Base-by-base conservation (phyloP, 2,329 filamentous ascomycete genomes). In the Calonectria hawksworthii region DNA sequence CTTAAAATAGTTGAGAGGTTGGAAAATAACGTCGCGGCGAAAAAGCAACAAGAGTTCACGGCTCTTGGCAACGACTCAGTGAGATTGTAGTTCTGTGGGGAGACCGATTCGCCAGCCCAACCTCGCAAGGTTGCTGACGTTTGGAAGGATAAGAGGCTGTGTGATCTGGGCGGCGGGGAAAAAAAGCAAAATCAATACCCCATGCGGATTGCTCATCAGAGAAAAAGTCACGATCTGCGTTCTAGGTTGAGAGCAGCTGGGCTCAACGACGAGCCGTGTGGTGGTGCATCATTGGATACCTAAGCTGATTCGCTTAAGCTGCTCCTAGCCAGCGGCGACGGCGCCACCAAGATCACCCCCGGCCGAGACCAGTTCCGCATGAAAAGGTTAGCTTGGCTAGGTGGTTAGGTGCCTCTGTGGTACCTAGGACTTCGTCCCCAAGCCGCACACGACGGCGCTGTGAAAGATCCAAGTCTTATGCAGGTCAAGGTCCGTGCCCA, bases 401-500 rank as follows among this genome's bases (percentile, higher is more conserved):
- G 44, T 47, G 44, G 65, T 65, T 44, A 70, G 47, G 64, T 73
- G 61, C n/a, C 51, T 26, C 23, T 51, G 52, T 52, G 28, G 56
- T 67, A 71, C 61, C 41, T 52, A 54, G 59, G 68, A 72, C 64
- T 66, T 73, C 41, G 56, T 16, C 51, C 54, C 54, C 47, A 72
- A 74, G 70, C 76, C 70, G 64, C 50, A 34, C 30, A 56, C 73
- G 56, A 63, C 54, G 64, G 72, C 69, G 64, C 41, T 54, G 28
- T 69, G 67, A 69, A 54, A 54, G 73, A 63, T 67, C 38, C 41
- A 74, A 66, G 56, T 30, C 68, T 50, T 69, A 72, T 78, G 74
- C 69, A 74, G 59, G 71, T 66, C 69, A 76, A 74, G 71, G 79
- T 76, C 79, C 70, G 79, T 80, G 79, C 79, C 34, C 75, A 50